phyloP scores from a whole-genome alignment of 441 rosid genomes.

The Bruguiera hainesii region DNA sequence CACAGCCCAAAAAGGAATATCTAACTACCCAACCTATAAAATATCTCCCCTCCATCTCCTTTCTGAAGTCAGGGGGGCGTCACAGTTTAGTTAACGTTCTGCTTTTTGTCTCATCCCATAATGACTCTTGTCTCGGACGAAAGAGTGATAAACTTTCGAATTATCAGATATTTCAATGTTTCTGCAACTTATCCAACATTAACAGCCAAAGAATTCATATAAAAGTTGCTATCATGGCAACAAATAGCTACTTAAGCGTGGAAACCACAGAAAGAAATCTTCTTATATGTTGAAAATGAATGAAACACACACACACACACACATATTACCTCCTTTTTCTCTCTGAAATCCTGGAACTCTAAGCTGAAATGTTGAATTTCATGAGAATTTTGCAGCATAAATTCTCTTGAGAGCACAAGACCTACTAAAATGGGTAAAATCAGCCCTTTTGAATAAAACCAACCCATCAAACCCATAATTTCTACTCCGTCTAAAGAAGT shows the following conservation, averaged over 20 bases:
- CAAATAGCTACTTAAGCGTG: neutral
- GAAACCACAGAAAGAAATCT: neutral
- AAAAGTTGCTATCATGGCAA: neutral
- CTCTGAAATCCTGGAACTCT: slow-evolving; percentile 66
- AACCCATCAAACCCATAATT: neutral
- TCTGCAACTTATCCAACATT: no score
- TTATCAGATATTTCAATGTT: no score
- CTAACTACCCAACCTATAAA: no score
- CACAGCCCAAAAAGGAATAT: neutral
- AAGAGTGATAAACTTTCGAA: no score
- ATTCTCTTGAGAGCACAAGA: neutral
- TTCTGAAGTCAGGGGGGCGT: no score
- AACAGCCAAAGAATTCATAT: no score
- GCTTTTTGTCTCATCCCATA: no score
- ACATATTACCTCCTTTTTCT: slow-evolving; percentile 52
- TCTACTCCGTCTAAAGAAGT: neutral
- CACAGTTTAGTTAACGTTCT: no score
- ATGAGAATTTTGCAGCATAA: neutral
- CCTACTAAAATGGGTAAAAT: neutral
- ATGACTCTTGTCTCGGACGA: no score
- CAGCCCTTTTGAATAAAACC: neutral
- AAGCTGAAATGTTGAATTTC: slow-evolving; percentile 29
- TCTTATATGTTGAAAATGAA: neutral
- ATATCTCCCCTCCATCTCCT: no score
- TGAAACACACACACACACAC: no score